Evolutionary conservation across 768 basidiomycete species (phyloP).

Genomic region (Suillus paluster): DNA sequence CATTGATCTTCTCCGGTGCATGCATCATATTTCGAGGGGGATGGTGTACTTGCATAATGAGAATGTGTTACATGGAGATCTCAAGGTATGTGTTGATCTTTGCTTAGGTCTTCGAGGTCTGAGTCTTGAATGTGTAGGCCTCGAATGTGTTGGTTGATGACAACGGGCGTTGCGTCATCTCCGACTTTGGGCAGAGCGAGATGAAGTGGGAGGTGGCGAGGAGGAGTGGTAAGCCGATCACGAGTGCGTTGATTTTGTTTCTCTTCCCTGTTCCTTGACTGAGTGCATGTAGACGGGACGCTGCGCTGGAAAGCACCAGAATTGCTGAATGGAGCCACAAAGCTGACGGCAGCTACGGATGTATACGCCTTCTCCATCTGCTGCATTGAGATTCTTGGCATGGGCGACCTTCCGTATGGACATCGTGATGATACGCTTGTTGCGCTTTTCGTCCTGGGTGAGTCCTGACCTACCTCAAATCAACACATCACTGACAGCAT

Average conservation of each 20-base stretch:
- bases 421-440: slow-evolving; percentile 55
- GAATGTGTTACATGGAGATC: slow-evolving; percentile 63
- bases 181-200: slow-evolving; percentile 85
- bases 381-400: slow-evolving; percentile 65
- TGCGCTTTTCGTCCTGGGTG: slow-evolving; percentile 54
- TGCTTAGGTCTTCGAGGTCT: background rate
- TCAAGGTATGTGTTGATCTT: slow-evolving; percentile 57
- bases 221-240: slow-evolving; percentile 54
- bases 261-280: background rate
- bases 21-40: slow-evolving; percentile 18
- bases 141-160: slow-evolving; percentile 81
- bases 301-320: slow-evolving; percentile 78
- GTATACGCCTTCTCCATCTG: slow-evolving; percentile 73
- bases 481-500: slow-evolving; percentile 18
- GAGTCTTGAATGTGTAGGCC: slow-evolving; percentile 42
- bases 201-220: slow-evolving; percentile 74
- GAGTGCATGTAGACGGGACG: slow-evolving; percentile 52
- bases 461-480: slow-evolving; percentile 22
- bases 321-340: slow-evolving; percentile 51
- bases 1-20: slow-evolving; percentile 10
- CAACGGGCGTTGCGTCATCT: slow-evolving; percentile 66
- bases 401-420: slow-evolving; percentile 66
- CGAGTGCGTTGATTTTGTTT: slow-evolving; percentile 43
- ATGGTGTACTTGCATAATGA: slow-evolving; percentile 21
- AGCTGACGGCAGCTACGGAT: slow-evolving; percentile 59